phyloP scores from a whole-genome alignment of 768 basidiomycete genomes.

The Tephrocybe sp. region DNA sequence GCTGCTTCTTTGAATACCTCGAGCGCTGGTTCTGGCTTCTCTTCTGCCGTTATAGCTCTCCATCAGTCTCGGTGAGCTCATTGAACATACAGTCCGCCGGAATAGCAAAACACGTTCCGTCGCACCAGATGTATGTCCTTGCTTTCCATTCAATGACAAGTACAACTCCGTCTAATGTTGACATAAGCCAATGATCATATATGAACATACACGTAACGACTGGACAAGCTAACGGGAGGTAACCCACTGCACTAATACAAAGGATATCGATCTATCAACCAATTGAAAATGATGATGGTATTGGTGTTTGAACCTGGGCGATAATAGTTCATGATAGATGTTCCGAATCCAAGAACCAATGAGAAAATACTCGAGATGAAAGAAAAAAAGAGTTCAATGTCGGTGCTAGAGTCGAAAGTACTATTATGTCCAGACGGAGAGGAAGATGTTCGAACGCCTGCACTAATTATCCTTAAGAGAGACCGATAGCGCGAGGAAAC shows the following conservation, averaged over 20 bases:
- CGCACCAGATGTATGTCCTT: too few species aligned
- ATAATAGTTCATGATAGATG: background rate
- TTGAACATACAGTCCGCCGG: too few species aligned
- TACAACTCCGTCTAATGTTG: too few species aligned
- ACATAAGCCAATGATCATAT: background rate
- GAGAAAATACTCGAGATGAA: background rate
- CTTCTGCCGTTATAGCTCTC: too few species aligned
- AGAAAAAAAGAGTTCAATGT: background rate
- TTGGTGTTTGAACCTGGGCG: background rate
- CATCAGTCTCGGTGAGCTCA: too few species aligned
- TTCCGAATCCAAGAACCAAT: background rate
- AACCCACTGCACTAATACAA: slow-evolving; percentile 23
- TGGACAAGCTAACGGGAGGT: slow-evolving; percentile 23
- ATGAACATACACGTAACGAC: slow-evolving; percentile 22
- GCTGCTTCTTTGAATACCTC: too few species aligned
- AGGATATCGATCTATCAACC: slow-evolving; percentile 4
- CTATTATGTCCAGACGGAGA: background rate
- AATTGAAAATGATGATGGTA: background rate
- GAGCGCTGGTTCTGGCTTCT: too few species aligned
- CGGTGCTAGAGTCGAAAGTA: background rate
- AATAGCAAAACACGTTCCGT: too few species aligned
- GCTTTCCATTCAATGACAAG: too few species aligned
- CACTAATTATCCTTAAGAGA: background rate
- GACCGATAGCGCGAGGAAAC: too few species aligned
- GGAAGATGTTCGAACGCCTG: background rate